Conservation (phyloP, 495 filamentous ascomycete species). For the Letharia lupina region DNA sequence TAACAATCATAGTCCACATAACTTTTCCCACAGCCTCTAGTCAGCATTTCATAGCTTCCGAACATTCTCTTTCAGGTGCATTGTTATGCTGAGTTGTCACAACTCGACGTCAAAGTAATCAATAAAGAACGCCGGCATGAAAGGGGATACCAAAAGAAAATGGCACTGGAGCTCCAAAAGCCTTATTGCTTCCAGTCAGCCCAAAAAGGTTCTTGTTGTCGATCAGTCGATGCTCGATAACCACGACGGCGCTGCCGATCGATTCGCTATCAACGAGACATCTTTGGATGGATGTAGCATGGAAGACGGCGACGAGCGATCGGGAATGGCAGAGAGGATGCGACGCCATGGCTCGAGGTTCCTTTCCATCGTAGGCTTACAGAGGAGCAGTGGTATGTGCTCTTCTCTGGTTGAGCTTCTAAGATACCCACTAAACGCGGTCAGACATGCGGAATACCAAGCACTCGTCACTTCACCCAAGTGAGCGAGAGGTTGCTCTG, state of each 20-base stretch:
- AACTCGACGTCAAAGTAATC: neutral
- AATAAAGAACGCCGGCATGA: constrained; percentile 2
- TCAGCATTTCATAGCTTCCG: neutral
- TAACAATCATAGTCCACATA: neutral
- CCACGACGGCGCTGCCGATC: constrained; percentile 8
- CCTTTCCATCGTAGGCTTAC: constrained; percentile 33
- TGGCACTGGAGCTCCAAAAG: constrained; percentile 24
- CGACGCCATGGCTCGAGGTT: constrained; percentile 34
- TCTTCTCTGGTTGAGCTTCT: neutral
- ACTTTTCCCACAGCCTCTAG: neutral
- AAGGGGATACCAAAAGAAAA: constrained; percentile 21
- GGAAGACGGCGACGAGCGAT: constrained; percentile 11
- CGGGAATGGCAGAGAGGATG: constrained; percentile 24
- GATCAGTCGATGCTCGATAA: constrained; percentile 9
- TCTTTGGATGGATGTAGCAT: constrained; percentile 15
- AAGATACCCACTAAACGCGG: neutral
- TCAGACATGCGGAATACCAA: constrained; percentile 10
- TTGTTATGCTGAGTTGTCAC: neutral
- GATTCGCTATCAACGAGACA: neutral
- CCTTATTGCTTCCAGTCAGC: constrained; percentile 17
- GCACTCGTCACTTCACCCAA: constrained; percentile 6
- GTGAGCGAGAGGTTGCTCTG: constrained; percentile 19
- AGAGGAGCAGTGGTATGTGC: constrained; percentile 25
- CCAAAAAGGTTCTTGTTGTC: constrained; percentile 19
- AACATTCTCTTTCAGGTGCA: neutral